Conservation (phyloP, 768 basidiomycete species). For the Amyloporia xantha region DNA sequence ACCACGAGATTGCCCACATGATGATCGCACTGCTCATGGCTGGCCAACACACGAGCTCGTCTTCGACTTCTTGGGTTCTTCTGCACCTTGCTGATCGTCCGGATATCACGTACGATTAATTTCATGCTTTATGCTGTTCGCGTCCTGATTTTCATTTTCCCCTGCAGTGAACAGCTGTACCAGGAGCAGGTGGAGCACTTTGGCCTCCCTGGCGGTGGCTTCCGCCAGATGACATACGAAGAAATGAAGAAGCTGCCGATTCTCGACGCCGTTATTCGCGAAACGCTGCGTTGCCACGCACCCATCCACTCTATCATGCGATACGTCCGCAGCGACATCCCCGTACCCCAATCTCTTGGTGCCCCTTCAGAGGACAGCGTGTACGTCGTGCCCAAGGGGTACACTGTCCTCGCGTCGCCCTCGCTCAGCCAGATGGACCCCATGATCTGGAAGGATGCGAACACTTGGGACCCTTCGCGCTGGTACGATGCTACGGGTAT, state of each 20-base stretch:
- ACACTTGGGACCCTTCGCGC: slow-evolving; percentile 69
- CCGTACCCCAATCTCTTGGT: slow-evolving; percentile 73
- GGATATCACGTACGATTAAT: slow-evolving; percentile 70
- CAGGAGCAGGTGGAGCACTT: slow-evolving; percentile 85
- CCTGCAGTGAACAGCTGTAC: slow-evolving; percentile 68
- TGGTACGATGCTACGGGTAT: slow-evolving; percentile 86
- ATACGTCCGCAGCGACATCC: slow-evolving; percentile 79
- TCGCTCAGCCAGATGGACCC: slow-evolving; percentile 87
- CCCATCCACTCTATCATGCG: slow-evolving; percentile 97
- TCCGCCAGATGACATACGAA: slow-evolving; percentile 80
- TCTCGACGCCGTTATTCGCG: slow-evolving; percentile 85
- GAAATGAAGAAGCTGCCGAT: slow-evolving; percentile 78
- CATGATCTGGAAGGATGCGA: slow-evolving; percentile 66
- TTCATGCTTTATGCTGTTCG: slow-evolving; percentile 22
- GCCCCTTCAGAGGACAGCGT: slow-evolving; percentile 66
- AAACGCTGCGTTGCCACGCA: slow-evolving; percentile 89
- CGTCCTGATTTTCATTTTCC: background rate
- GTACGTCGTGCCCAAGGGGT: slow-evolving; percentile 85
- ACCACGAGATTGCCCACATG: slow-evolving; percentile 95
- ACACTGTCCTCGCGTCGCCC: slow-evolving; percentile 86
- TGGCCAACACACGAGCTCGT: slow-evolving; percentile 96
- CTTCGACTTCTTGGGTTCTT: slow-evolving; percentile 85
- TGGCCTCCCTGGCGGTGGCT: slow-evolving; percentile 68
- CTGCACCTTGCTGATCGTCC: slow-evolving; percentile 77
- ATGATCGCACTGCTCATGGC: slow-evolving; percentile 99